Evolutionary conservation across 2,329 filamentous ascomycete species (phyloP).

Genomic region (Pseudocercospora pini-densiflorae): DNA sequence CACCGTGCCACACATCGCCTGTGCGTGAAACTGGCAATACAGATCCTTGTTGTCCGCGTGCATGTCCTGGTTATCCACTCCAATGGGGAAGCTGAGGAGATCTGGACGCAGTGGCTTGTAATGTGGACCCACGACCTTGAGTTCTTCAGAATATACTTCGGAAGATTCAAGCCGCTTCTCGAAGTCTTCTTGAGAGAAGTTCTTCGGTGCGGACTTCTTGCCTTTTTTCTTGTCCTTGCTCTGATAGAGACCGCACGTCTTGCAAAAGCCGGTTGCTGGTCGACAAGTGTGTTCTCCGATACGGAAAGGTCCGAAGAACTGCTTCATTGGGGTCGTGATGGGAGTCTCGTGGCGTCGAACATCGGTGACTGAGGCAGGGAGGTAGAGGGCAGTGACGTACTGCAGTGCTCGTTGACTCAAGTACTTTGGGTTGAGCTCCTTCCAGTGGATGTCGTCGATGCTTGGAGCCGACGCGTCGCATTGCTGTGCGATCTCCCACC

Average conservation of each 20-base stretch:
- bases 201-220: not conserved
- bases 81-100: not conserved
- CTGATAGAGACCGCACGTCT: constrained; percentile 12
- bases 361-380: constrained; percentile 16
- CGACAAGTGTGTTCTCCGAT: constrained; percentile 7
- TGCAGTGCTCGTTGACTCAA: constrained; percentile 15
- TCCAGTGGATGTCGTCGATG: constrained; percentile 16
- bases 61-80: too few species aligned
- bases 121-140: not conserved
- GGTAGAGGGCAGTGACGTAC: not conserved
- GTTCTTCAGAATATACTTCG: not conserved
- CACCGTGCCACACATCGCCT: too few species aligned
- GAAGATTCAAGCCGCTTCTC: not conserved
- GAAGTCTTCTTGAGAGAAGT: not conserved
- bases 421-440: constrained; percentile 25
- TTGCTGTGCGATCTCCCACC: not conserved
- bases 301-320: constrained; percentile 13
- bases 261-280: constrained; percentile 11
- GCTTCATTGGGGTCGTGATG: constrained; percentile 5
- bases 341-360: not conserved
- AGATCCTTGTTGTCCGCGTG: too few species aligned
- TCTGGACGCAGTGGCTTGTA: not conserved
- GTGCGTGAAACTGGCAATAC: too few species aligned
- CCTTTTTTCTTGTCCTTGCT: constrained; percentile 8
- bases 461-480: not conserved